Percentiles rank a stretch among this genome's conserved stretches.
phyloP scores from a whole-genome alignment of 768 basidiomycete genomes.

The Mycena vitilis region DNA sequence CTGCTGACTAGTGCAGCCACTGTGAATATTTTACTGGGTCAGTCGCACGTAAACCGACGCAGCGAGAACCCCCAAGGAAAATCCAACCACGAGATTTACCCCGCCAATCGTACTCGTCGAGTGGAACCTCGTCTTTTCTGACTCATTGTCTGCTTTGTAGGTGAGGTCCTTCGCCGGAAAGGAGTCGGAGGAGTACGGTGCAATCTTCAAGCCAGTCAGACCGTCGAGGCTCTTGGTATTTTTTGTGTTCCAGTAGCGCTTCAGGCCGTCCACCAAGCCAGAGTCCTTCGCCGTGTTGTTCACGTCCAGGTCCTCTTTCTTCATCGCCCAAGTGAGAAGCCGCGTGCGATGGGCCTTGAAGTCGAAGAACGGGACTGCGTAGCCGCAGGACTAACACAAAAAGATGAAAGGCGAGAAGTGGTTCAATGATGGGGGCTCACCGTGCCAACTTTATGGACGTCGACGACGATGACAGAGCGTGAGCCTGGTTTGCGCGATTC shows the following conservation, averaged over 20 bases:
- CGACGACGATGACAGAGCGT: slow-evolving; percentile 68
- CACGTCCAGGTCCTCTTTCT: slow-evolving; percentile 57
- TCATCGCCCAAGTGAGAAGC: slow-evolving; percentile 58
- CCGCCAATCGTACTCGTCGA: not conserved
- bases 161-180: slow-evolving; percentile 10
- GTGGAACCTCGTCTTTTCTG: not conserved
- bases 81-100: slow-evolving; percentile 28
- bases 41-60: slow-evolving; percentile 17
- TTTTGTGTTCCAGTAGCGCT: slow-evolving; percentile 63
- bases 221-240: slow-evolving; percentile 69
- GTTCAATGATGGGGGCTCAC: slow-evolving; percentile 42
- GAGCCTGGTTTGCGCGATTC: slow-evolving; percentile 65
- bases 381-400: slow-evolving; percentile 70
- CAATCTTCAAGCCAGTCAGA: slow-evolving; percentile 58
- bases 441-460: slow-evolving; percentile 67
- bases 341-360: slow-evolving; percentile 67
- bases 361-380: slow-evolving; percentile 68
- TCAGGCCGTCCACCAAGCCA: slow-evolving; percentile 55
- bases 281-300: slow-evolving; percentile 34
- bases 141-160: slow-evolving; percentile 34
- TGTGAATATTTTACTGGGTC: slow-evolving; percentile 4
- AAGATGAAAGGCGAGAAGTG: too few relatives aligned
- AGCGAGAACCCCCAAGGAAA: slow-evolving; percentile 27
- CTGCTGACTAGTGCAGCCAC: too few relatives aligned
- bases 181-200: slow-evolving; percentile 36